Evolutionary conservation across 1,284 basidiomycete species (phyloP).

Genomic region (Irpex sp.): DNA sequence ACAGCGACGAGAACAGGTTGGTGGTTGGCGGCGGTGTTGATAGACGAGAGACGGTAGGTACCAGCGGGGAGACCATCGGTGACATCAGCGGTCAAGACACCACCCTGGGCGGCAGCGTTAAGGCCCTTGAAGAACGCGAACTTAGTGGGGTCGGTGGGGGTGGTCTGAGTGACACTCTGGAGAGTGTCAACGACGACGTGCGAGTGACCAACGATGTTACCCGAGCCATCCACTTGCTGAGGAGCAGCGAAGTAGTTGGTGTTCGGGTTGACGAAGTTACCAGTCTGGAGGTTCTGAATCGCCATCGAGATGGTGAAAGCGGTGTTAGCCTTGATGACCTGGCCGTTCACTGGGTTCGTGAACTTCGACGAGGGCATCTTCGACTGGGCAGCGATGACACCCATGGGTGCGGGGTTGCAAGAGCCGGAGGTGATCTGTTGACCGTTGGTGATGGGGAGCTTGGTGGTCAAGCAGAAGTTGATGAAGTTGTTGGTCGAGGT

Average conservation of each 20-base stretch:
- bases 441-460: conserved; percentile 28
- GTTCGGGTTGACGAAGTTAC: conserved; percentile 51
- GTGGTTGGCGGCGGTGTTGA: conserved; percentile 56
- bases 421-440: conserved; percentile 27
- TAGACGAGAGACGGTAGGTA: conserved; percentile 50
- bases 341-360: conserved; percentile 40
- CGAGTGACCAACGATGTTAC: conserved; percentile 51
- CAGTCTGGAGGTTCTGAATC: conserved; percentile 43
- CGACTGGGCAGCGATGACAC: conserved; percentile 34
- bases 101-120: conserved; percentile 42
- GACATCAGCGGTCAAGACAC: conserved; percentile 51
- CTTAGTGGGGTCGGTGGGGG: conserved; percentile 49
- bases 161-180: conserved; percentile 46
- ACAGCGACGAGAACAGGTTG: conserved; percentile 52
- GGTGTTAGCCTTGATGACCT: conserved; percentile 36
- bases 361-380: conserved; percentile 54
- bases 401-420: conserved; percentile 35
- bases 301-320: conserved; percentile 50
- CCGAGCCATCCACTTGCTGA: conserved; percentile 49
- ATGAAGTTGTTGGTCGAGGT: conserved; percentile 54
- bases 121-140: conserved; percentile 75
- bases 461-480: conserved; percentile 46
- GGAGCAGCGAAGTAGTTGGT: conserved; percentile 57
- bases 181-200: conserved; percentile 66
- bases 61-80: conserved; percentile 58